Evolutionary conservation across 768 basidiomycete species (phyloP).

Genomic region (Phanerochaete carnosa): DNA sequence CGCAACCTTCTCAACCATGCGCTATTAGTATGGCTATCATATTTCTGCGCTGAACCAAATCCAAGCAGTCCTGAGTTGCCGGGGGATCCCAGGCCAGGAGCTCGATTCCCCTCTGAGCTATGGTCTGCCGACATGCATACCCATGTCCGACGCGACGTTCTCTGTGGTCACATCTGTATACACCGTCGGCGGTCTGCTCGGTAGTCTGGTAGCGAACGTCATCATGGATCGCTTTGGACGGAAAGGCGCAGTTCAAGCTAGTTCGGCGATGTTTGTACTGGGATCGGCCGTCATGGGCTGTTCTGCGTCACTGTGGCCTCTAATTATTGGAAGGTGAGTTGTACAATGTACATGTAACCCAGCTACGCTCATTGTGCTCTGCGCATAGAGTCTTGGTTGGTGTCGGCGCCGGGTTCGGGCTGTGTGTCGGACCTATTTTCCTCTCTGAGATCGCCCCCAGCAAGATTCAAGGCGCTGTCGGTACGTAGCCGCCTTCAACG

Average conservation of each 20-base stretch:
- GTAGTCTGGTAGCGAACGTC: constrained; percentile 65
- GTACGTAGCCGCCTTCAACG: constrained; percentile 32
- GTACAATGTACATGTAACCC: neutral
- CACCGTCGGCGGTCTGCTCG: constrained; percentile 83
- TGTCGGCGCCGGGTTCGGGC: constrained; percentile 66
- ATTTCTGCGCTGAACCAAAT: constrained; percentile 91
- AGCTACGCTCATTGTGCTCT: neutral
- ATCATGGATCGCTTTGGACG: constrained; percentile 73
- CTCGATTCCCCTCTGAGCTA: constrained; percentile 19
- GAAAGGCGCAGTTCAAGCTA: constrained; percentile 59
- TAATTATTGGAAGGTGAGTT: constrained; percentile 65
- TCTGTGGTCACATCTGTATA: constrained; percentile 83
- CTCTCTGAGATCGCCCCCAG: constrained; percentile 83
- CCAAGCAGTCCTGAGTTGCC: constrained; percentile 74
- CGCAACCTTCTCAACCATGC: neutral
- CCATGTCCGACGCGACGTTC: constrained; percentile 74
- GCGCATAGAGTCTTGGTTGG: constrained; percentile 57
- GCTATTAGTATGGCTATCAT: constrained; percentile 85
- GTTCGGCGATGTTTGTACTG: constrained; percentile 48
- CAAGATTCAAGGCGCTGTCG: constrained; percentile 70
- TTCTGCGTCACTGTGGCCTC: constrained; percentile 49
- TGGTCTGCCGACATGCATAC: constrained; percentile 69
- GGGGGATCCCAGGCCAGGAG: constrained; percentile 17
- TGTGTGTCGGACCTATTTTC: constrained; percentile 82
- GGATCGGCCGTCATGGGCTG: constrained; percentile 69